Conservation (phyloP, 2,329 filamentous ascomycete species). For the Lasiodiplodia citricola region DNA sequence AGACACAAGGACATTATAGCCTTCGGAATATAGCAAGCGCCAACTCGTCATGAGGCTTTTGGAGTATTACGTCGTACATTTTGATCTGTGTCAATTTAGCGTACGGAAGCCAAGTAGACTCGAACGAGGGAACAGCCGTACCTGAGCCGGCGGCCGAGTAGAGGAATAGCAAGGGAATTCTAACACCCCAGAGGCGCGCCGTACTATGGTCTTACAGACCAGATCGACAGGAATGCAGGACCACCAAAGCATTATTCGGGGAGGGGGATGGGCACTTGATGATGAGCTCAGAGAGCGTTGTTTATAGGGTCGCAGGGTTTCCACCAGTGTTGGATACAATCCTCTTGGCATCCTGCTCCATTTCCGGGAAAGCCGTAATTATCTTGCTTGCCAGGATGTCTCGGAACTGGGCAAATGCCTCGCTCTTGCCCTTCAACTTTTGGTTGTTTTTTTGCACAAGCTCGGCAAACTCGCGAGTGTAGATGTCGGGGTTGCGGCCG, state of each 20-base stretch:
- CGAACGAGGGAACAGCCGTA: too few species aligned
- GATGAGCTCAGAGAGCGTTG: background rate
- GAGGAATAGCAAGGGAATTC: too few species aligned
- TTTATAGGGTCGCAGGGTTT: constrained; percentile 9
- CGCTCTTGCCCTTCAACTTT: constrained; percentile 64
- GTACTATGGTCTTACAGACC: too few species aligned
- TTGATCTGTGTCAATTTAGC: background rate
- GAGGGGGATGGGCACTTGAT: background rate
- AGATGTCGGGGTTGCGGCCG: constrained; percentile 69
- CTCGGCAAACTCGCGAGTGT: constrained; percentile 70
- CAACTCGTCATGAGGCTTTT: background rate
- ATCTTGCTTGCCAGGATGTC: constrained; percentile 65
- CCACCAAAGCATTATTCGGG: background rate
- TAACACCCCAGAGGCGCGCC: too few species aligned
- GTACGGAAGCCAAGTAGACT: too few species aligned
- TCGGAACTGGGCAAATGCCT: constrained; percentile 64
- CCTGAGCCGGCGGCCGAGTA: too few species aligned
- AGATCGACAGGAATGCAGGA: too few species aligned
- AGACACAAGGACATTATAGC: background rate
- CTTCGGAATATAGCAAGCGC: background rate
- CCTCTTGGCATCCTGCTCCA: constrained; percentile 58
- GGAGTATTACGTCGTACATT: background rate
- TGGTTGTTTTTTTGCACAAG: constrained; percentile 67
- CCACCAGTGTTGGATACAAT: constrained; percentile 55
- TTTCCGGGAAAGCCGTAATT: constrained; percentile 62